These are phyloP conservation scores for Rhododendron vialii DNA, from an alignment of 148 eudicot species.

Conservation along the genomic window DNA sequence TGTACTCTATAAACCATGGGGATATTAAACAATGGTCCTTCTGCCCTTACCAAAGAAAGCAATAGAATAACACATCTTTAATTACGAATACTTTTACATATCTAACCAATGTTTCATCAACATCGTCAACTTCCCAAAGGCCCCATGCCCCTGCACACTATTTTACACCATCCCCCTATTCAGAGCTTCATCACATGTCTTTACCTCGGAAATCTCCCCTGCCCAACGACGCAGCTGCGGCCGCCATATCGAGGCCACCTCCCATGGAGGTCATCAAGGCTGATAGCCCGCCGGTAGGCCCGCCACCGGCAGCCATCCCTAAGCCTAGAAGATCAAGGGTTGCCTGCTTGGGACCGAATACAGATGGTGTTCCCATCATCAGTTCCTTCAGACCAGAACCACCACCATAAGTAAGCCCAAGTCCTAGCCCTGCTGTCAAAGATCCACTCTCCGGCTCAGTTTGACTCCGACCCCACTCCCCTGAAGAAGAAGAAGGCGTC, in stretches of 20 bases:
- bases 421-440: constrained; percentile 51
- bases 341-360: constrained; percentile 75
- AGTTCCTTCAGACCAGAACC: constrained; percentile 74
- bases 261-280: constrained; percentile 70
- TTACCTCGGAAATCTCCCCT: constrained; percentile 48
- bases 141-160: background rate
- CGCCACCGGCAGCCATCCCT: constrained; percentile 79
- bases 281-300: constrained; percentile 50
- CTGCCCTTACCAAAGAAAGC: background rate
- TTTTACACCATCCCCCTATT: background rate
- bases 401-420: constrained; percentile 56
- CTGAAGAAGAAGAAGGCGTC: constrained; percentile 33
- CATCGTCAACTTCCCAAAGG: background rate
- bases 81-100: background rate
- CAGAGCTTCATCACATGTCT: constrained; percentile 46
- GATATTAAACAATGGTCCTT: background rate
- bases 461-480: constrained; percentile 39
- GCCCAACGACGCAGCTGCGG: constrained; percentile 42
- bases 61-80: background rate
- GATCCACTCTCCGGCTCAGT: constrained; percentile 46
- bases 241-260: constrained; percentile 49
- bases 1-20: background rate
- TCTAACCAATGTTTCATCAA: background rate
- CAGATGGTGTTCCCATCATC: constrained; percentile 80
- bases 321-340: constrained; percentile 92